Base-by-base conservation (phyloP, 495 filamentous ascomycete species). In the Penicillium cataractarum region DNA sequence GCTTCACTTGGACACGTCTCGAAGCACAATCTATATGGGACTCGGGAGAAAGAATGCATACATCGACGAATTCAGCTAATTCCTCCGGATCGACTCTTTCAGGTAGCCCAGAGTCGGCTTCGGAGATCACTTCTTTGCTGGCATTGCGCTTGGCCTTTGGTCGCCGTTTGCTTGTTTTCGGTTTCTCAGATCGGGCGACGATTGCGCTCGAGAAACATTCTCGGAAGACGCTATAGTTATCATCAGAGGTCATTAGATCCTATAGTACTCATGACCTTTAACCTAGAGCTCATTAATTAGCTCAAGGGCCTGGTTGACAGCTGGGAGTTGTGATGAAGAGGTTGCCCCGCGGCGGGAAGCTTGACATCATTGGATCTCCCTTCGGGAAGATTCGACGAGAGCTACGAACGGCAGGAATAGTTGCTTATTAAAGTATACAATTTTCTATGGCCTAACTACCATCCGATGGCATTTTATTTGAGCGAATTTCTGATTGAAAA, bases 21-120 rank as follows among this genome's bases (percentile, higher is more conserved):
- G 51, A 35, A 9, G 21, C 33, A 46, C 40, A 13, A 19, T 27
- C 26, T n/a, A 31, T 39, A 8, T 44, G 21, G 17, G 6, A 19
- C 27, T 24, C 26, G 27, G 39, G 39, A 51, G 32, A 3, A 26
- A 13, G 33, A 10, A 2, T n/a, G 64, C 63, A 51, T 80, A 86
- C 85, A 64, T 88, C 83, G 31, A 87, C 86, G 71, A 94, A 95
- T 6, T 94, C 92, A 48, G 81, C 83, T 29, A 93, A 75, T 53
- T 92, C 91, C 60, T 87, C 88, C 9, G 85, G 84, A 66, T 86
- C 82, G 5, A 75, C 66, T 37, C 68, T 66, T 24, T 70, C 65
- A 19, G 61, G 35, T 13, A 54, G 40, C 3, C 54, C 63, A 65
- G 62, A 27, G 4, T 61, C 42, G 13, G 35, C 55, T 35, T 40